phyloP scores from a whole-genome alignment of 306 rosid genomes.

The Cotoneaster glaucophyllus region DNA sequence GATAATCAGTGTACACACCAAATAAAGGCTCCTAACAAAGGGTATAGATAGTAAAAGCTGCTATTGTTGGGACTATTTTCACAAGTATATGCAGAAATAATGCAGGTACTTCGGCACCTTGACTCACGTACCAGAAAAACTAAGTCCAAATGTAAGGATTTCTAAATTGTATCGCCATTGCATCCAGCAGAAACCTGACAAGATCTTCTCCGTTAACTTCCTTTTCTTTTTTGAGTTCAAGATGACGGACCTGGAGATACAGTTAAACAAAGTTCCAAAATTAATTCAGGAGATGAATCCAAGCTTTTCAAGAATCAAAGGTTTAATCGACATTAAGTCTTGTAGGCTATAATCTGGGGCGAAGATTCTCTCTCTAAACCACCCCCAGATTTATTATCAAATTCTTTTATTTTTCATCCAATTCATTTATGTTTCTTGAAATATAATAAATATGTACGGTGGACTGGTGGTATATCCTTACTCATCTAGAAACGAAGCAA shows the following conservation, averaged over 20 bases:
- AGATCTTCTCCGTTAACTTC: slow-evolving; percentile 50
- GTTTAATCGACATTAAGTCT: not conserved
- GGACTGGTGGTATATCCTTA: not conserved
- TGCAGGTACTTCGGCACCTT: slow-evolving; percentile 16
- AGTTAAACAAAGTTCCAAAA: slow-evolving; percentile 6
- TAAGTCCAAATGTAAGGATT: slow-evolving; percentile 75
- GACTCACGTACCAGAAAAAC: slow-evolving; percentile 15
- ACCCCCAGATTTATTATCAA: not conserved
- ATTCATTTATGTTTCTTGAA: not conserved
- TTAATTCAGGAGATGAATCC: not conserved
- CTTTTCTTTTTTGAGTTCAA: slow-evolving; percentile 81
- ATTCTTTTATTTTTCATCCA: not conserved
- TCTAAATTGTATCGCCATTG: slow-evolving; percentile 72
- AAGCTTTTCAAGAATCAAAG: not conserved
- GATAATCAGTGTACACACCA: not conserved
- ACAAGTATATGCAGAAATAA: not conserved
- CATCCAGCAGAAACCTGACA: slow-evolving; percentile 60
- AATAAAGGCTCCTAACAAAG: not conserved
- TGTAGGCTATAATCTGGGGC: not conserved
- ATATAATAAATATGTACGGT: not conserved
- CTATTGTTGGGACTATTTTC: not conserved
- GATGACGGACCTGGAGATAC: slow-evolving; percentile 74
- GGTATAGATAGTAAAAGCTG: not conserved
- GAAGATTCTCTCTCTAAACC: not conserved
- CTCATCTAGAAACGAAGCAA: not conserved